Evolutionary conservation across 2,329 filamentous ascomycete genomes (phyloP).

Genomic region (Alternaria hordeiaustralica): DNA sequence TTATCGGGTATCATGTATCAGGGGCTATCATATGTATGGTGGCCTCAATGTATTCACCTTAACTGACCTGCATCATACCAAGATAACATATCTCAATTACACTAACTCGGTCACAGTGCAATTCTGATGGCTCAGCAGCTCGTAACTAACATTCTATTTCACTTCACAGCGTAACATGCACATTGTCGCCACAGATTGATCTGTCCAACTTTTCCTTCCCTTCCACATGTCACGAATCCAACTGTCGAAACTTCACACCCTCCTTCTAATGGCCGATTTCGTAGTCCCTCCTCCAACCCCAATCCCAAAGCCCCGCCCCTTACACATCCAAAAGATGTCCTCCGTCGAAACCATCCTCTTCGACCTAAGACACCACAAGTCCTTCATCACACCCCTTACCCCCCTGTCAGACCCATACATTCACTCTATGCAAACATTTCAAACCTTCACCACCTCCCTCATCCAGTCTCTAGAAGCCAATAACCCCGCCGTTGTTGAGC

Average conservation of each 20-base stretch:
- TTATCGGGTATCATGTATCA: not conserved
- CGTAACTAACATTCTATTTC: not conserved
- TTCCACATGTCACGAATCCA: not conserved
- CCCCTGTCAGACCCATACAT: not conserved
- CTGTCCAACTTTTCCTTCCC: not conserved
- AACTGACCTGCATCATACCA: not conserved
- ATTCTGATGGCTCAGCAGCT: not conserved
- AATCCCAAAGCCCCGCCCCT: not conserved
- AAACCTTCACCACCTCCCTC: slow-evolving; percentile 4
- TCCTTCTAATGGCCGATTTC: not conserved
- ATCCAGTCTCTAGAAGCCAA: not conserved
- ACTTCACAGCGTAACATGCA: not conserved
- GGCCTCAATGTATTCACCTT: not conserved
- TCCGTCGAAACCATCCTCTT: not conserved
- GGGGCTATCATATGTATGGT: not conserved
- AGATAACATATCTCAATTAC: rapidly evolving
- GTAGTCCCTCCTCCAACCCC: not conserved
- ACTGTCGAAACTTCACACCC: not conserved
- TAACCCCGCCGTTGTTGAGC: not conserved
- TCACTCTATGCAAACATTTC: slow-evolving; percentile 5
- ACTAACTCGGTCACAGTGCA: not conserved
- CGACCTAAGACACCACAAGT: not conserved
- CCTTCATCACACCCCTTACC: not conserved
- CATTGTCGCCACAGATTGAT: not conserved
- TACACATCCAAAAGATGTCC: not conserved